phyloP scores from a whole-genome alignment of 2,329 filamentous ascomycete species.

The Cladosporium phlei region DNA sequence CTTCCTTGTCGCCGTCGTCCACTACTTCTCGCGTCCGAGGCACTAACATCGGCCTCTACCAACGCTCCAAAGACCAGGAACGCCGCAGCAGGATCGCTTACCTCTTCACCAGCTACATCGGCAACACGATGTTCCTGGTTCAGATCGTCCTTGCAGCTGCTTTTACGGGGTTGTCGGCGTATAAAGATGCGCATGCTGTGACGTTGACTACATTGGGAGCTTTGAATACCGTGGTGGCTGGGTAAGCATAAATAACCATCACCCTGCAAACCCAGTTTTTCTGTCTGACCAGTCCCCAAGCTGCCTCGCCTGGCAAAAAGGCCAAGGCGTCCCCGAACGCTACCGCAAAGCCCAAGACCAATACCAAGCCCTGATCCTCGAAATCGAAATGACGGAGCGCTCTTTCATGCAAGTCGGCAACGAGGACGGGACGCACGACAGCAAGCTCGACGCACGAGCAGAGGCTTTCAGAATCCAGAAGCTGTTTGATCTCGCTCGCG shows the following conservation, averaged over 20 bases:
- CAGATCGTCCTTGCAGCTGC: constrained; percentile 16
- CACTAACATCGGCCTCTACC: not conserved
- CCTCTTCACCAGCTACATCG: constrained; percentile 6
- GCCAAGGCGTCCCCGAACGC: constrained; percentile 15
- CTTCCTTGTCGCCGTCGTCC: too few species aligned
- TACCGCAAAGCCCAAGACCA: constrained; percentile 13
- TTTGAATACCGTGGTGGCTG: constrained; percentile 16
- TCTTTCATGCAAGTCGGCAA: constrained; percentile 6
- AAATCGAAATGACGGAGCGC: constrained; percentile 14
- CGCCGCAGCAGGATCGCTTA: not conserved
- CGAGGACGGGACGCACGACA: not conserved
- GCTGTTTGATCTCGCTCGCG: constrained; percentile 7
- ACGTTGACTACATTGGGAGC: constrained; percentile 13
- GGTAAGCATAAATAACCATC: not conserved
- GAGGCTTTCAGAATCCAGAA: constrained; percentile 8
- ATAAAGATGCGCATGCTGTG: not conserved
- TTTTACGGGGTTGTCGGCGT: constrained; percentile 16
- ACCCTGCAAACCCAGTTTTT: too few species aligned
- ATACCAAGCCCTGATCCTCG: constrained; percentile 13
- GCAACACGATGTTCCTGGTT: constrained; percentile 9
- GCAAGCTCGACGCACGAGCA: not conserved
- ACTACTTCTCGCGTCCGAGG: too few species aligned
- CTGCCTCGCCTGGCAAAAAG: constrained; percentile 17
- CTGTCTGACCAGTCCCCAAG: not conserved
- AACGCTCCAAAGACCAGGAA: not conserved